Evolutionary conservation across 345 rosid species (phyloP).

Genomic region (Populus pruinosa): DNA sequence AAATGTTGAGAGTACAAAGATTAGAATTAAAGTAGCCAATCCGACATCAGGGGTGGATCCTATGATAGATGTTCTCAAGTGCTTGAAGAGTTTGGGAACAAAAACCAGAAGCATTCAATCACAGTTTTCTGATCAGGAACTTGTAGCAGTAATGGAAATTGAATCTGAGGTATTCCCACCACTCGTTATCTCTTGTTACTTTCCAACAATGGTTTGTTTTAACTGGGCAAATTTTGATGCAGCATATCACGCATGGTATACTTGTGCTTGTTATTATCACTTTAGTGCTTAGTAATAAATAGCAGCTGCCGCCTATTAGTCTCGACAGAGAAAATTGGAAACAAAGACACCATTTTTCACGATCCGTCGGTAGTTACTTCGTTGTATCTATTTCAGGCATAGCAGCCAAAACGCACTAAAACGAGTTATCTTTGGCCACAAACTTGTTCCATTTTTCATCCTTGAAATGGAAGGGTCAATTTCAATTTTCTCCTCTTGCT

Average conservation of each 20-base stretch:
- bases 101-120: slow-evolving; percentile 34
- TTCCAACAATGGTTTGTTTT: neutral
- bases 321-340: neutral
- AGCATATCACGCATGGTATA: neutral
- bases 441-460: neutral
- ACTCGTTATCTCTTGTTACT: neutral
- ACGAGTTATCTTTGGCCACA: neutral
- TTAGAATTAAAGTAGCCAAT: slow-evolving; percentile 38
- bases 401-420: neutral
- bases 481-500: neutral
- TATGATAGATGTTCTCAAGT: slow-evolving; percentile 48
- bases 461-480: neutral
- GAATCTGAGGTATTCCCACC: slow-evolving; percentile 36
- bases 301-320: neutral
- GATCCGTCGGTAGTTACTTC: neutral
- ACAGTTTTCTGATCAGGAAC: slow-evolving; percentile 31
- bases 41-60: slow-evolving; percentile 59
- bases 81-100: slow-evolving; percentile 40
- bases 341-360: neutral
- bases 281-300: no score
- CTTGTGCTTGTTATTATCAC: neutral
- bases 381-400: neutral
- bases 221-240: neutral
- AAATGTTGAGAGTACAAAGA: slow-evolving; percentile 24
- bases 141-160: slow-evolving; percentile 37